A percentile compares a stretch with the other conserved stretches of the same genome.
These are phyloP conservation scores for Aspergillus novofumigatus DNA, from an alignment of 2,329 filamentous ascomycete genomes.

Conservation along the genomic window DNA sequence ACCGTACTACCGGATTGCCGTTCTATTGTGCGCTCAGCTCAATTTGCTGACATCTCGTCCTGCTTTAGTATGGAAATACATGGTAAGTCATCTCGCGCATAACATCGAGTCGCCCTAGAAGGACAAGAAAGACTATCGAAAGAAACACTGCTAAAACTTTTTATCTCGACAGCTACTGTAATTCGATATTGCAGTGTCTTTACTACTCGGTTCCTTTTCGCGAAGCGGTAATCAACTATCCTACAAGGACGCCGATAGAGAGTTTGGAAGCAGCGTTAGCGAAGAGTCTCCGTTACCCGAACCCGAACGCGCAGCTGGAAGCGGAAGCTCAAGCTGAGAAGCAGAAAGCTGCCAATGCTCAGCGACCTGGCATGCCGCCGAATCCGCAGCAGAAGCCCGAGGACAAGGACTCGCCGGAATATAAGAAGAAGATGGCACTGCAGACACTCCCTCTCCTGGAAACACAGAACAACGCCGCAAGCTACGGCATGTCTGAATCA, in stretches of 20 bases:
- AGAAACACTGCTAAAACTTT: constrained; percentile 4
- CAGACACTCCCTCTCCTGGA: constrained; percentile 82
- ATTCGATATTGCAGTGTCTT: constrained; percentile 94
- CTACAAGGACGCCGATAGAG: constrained; percentile 65
- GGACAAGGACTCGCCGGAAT: constrained; percentile 93
- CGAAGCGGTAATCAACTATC: constrained; percentile 90
- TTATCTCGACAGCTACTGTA: constrained; percentile 71
- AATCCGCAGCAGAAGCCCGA: constrained; percentile 66
- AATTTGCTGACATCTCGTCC: constrained; percentile 17
- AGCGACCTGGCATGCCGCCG: constrained; percentile 47
- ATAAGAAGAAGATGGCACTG: constrained; percentile 95
- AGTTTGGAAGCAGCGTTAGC: constrained; percentile 57
- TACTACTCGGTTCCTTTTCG: constrained; percentile 95
- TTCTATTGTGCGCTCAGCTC: not conserved
- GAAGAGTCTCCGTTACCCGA: constrained; percentile 53
- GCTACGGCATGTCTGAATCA: constrained; percentile 90
- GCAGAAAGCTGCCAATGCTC: constrained; percentile 40
- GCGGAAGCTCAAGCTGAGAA: constrained; percentile 46
- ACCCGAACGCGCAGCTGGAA: constrained; percentile 53
- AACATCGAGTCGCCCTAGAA: not conserved
- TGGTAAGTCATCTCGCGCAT: constrained; percentile 60
- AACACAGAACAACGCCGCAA: constrained; percentile 72
- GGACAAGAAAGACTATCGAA: not conserved
- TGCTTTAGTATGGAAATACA: constrained; percentile 83
- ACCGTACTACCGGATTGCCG: not conserved